Evolutionary conservation across 495 filamentous ascomycete genomes (phyloP).

Genomic region (Aspergillus avenaceus): DNA sequence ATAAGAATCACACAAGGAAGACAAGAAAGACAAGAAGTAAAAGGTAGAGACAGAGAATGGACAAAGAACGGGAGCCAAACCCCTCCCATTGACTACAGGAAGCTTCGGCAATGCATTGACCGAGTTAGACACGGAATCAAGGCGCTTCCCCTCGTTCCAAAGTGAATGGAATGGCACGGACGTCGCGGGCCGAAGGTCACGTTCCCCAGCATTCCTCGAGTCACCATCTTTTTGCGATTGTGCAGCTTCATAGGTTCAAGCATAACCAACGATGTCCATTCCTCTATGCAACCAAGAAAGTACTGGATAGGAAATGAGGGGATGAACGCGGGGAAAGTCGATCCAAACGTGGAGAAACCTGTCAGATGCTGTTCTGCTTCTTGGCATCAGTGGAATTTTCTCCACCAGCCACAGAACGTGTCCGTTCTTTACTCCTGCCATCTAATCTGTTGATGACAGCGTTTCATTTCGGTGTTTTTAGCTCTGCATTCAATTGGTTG

Average conservation of each 20-base stretch:
- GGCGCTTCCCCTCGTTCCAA: neutral
- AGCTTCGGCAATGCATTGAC: neutral
- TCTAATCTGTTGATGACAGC: no score
- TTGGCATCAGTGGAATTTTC: neutral
- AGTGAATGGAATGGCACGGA: neutral
- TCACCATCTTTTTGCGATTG: neutral
- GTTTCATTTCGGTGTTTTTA: no score
- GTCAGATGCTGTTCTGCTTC: neutral
- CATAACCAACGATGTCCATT: slow-evolving; percentile 7
- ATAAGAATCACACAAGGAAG: no score
- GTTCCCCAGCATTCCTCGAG: neutral
- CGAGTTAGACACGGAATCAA: neutral
- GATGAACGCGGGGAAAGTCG: slow-evolving; percentile 7
- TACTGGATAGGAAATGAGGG: slow-evolving; percentile 11
- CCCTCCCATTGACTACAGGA: neutral
- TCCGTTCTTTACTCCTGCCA: neutral
- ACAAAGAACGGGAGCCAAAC: neutral
- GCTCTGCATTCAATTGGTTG: no score
- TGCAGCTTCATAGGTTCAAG: slow-evolving; percentile 7
- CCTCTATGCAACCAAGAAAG: slow-evolving; percentile 4
- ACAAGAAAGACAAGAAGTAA: neutral
- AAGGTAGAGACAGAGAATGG: neutral
- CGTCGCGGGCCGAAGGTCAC: neutral
- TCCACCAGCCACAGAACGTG: neutral
- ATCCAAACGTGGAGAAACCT: neutral